A percentile compares a stretch with the other conserved stretches of the same genome.
Evolutionary conservation across 1,284 basidiomycete species (phyloP).

Genomic region (Rhodotorula sp.): DNA sequence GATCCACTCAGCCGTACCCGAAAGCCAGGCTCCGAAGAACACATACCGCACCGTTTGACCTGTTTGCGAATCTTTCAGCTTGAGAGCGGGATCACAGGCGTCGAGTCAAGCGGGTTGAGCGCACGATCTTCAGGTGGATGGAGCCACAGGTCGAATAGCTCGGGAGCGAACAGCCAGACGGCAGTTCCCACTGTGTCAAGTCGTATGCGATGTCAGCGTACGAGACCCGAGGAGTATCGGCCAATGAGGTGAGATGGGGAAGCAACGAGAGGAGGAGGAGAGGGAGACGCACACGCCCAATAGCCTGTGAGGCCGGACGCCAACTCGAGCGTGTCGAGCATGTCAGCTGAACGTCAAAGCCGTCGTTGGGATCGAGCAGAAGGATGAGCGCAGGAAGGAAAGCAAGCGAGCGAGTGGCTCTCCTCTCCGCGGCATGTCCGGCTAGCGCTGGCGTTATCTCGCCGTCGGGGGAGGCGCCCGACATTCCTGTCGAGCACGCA

Average conservation of each 20-base stretch:
- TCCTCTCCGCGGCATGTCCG: neutral
- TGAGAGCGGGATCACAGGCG: no score
- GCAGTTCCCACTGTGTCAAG: neutral
- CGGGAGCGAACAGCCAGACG: conserved; percentile 7
- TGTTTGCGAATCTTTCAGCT: neutral
- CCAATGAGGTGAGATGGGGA: neutral
- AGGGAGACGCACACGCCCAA: neutral
- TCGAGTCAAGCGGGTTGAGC: neutral
- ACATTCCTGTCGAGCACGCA: no score
- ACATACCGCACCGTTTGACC: neutral
- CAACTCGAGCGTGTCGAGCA: neutral
- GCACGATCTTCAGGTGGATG: neutral
- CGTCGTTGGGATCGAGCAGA: no score
- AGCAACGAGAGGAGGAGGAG: neutral
- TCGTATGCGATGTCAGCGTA: neutral
- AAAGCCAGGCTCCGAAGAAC: conserved; percentile 4
- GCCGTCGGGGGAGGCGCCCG: no score
- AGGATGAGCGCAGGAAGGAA: neutral
- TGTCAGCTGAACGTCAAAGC: neutral
- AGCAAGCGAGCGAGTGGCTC: neutral
- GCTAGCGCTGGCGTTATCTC: no score
- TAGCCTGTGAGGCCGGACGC: conserved; percentile 1
- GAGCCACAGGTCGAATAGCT: conserved; percentile 2
- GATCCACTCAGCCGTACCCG: neutral
- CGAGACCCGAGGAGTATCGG: neutral